Evolutionary conservation across 2,329 filamentous ascomycete genomes (phyloP).

Genomic region (Rosellinia necatrix): DNA sequence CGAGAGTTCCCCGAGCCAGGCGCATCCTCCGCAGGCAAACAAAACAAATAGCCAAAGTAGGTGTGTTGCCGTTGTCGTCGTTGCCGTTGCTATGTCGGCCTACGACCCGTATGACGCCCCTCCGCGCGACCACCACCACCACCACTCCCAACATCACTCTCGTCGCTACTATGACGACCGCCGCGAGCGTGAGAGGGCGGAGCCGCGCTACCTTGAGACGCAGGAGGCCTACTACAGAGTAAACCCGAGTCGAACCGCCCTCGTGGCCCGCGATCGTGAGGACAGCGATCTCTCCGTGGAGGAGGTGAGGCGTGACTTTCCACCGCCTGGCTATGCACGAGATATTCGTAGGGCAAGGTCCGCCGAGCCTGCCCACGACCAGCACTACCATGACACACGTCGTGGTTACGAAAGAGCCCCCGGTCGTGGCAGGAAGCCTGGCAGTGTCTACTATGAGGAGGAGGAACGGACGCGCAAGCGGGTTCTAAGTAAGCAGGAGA

Average conservation of each 20-base stretch:
- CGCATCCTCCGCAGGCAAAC: too few species aligned
- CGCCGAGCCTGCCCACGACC: slow-evolving; percentile 63
- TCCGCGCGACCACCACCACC: slow-evolving; percentile 48
- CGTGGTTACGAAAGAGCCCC: slow-evolving; percentile 32
- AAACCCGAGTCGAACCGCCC: slow-evolving; percentile 51
- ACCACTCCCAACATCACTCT: slow-evolving; percentile 32
- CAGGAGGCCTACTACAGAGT: slow-evolving; percentile 53
- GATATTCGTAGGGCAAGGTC: slow-evolving; percentile 67
- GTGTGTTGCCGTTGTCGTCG: slow-evolving; percentile 8
- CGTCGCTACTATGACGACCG: slow-evolving; percentile 57
- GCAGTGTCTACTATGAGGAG: slow-evolving; percentile 60
- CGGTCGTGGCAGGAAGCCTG: slow-evolving; percentile 51
- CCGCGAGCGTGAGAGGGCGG: slow-evolving; percentile 49
- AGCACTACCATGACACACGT: slow-evolving; percentile 60
- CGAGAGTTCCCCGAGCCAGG: slow-evolving; percentile 9
- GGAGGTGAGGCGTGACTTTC: slow-evolving; percentile 83
- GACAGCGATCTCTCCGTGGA: slow-evolving; percentile 78
- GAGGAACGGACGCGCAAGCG: slow-evolving; percentile 58
- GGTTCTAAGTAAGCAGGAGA: slow-evolving; percentile 65
- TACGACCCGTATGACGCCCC: slow-evolving; percentile 60
- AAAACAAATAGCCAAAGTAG: not conserved
- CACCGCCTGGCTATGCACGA: slow-evolving; percentile 65
- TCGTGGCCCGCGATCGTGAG: slow-evolving; percentile 66
- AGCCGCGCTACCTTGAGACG: slow-evolving; percentile 58
- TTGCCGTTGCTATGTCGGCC: slow-evolving; percentile 52